These are phyloP conservation scores for Jatropha podagrica DNA, from an alignment of 441 rosid genomes.

Conservation along the genomic window DNA sequence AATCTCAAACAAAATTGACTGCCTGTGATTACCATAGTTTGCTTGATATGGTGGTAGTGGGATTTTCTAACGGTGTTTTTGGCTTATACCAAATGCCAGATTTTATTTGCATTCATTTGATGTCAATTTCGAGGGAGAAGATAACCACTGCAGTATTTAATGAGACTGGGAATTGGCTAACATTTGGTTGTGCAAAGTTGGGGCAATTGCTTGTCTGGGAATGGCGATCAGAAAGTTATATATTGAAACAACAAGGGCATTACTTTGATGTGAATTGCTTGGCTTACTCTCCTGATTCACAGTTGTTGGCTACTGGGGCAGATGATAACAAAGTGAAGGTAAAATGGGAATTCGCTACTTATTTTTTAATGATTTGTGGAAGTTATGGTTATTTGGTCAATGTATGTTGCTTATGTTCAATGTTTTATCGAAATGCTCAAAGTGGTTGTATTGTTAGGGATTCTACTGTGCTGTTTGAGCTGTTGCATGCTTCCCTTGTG, in stretches of 20 bases:
- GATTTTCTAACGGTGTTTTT: conserved; percentile 86
- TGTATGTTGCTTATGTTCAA: not conserved
- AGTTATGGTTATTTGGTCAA: not conserved
- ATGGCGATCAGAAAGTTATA: conserved; percentile 93
- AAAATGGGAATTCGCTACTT: not conserved
- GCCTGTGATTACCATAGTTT: conserved; percentile 84
- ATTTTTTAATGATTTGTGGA: not conserved
- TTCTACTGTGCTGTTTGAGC: not conserved
- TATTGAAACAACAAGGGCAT: conserved; percentile 97
- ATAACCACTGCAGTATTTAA: conserved; percentile 85
- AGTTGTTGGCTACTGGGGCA: conserved; percentile 94
- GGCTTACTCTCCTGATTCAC: conserved; percentile 93
- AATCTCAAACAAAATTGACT: conserved; percentile 64
- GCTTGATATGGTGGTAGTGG: conserved; percentile 83
- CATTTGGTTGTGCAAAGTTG: conserved; percentile 88
- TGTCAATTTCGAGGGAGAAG: conserved; percentile 88
- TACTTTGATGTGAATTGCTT: conserved; percentile 90
- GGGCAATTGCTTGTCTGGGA: conserved; percentile 98
- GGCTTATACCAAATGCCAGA: conserved; percentile 98
- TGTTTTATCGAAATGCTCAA: not conserved
- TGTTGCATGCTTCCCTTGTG: not conserved
- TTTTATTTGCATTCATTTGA: conserved; percentile 82
- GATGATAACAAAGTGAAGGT: conserved; percentile 99
- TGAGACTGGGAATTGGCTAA: conserved; percentile 93
- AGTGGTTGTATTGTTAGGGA: not conserved